Evolutionary conservation across 352 stramenopile genomes (phyloP).

Genomic region (Phytophthora megakarya): DNA sequence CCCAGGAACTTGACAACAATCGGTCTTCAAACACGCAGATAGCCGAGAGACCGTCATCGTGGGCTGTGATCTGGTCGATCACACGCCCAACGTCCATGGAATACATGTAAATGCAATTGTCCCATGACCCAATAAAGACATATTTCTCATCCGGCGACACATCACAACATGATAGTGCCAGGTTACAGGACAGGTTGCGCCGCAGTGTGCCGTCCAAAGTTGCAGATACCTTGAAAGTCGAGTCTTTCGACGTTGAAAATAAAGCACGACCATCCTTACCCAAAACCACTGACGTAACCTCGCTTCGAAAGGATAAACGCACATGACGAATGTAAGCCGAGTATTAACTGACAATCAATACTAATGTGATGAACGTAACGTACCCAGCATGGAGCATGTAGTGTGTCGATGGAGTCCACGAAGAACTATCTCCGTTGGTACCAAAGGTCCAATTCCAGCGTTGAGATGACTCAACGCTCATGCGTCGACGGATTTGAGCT

Average conservation of each 20-base stretch:
- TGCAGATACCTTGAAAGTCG: constrained; percentile 78
- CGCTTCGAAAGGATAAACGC: constrained; percentile 31
- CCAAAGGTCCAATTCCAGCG: constrained; percentile 81
- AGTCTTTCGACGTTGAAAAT: constrained; percentile 78
- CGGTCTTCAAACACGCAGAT: constrained; percentile 81
- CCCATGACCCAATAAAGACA: constrained; percentile 82
- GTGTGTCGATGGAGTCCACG: constrained; percentile 66
- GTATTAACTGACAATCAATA: not conserved
- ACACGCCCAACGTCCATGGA: constrained; percentile 83
- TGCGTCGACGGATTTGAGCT: constrained; percentile 73
- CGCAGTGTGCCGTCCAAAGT: constrained; percentile 67
- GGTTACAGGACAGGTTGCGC: constrained; percentile 74
- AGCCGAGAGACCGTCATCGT: constrained; percentile 78
- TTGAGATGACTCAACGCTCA: constrained; percentile 67
- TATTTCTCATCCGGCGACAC: constrained; percentile 84
- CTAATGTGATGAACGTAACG: constrained; percentile 26
- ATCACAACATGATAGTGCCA: constrained; percentile 80
- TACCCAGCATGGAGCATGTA: constrained; percentile 78
- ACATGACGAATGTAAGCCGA: not conserved
- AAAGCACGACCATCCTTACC: constrained; percentile 64
- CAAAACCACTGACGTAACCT: constrained; percentile 73
- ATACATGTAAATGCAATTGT: constrained; percentile 90
- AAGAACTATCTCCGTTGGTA: constrained; percentile 47
- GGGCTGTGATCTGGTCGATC: constrained; percentile 78
- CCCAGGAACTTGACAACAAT: constrained; percentile 73